Evolutionary conservation across 1,139 yeast genomes (phyloP), one percentile per base, ranked within the genome.

Genomic region (Saccharomyces hybrid): DNA sequence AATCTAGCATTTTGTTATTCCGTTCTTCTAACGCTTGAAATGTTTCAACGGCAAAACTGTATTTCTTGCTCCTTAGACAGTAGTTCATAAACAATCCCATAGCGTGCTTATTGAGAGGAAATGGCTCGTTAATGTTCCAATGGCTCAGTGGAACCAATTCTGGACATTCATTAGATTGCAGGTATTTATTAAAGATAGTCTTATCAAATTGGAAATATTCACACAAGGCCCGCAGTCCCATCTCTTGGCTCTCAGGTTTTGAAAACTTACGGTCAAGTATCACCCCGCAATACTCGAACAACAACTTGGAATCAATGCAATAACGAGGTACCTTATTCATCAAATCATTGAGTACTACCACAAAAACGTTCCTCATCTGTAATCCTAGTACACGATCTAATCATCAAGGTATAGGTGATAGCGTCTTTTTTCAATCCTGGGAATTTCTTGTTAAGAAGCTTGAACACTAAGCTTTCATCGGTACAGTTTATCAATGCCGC

Each of bases 401-500:
- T 52, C 50, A 68, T 58, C 56, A 58, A 58, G 5, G 61, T 56
- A 51, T 58, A 64, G 1, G 68, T 63, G 32, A 65, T 65, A 4
- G 63, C 46, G 51, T 66, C 69, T 21, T 56, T 53, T 47, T 49
- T 59, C 4, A 65, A 38, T 6, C 56, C 56, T 44, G 58, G 56
- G 1, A 61, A 56, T 38, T 57, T 56, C 42, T 49, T 56, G 7
- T 64, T 65, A 47, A 53, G 64, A 19, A 62, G 56, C 32, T 64
- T 55, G 47, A 69, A 63, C 8, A 63, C 63, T 9, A 51, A 52
- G 1, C 60, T 60, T 5, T 59, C 56, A 51, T 66, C 65, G 3
- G 51, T 54, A 53, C 69, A 59, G 48, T 66, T 68, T 7, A 64
- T 52, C 44, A 69, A 53, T 2, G 70, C 69, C n/a, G 64, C 59